Evolutionary conservation across 495 filamentous ascomycete genomes (phyloP), one percentile per base, ranked within the genome.

Genomic region (Daldinia childiae): DNA sequence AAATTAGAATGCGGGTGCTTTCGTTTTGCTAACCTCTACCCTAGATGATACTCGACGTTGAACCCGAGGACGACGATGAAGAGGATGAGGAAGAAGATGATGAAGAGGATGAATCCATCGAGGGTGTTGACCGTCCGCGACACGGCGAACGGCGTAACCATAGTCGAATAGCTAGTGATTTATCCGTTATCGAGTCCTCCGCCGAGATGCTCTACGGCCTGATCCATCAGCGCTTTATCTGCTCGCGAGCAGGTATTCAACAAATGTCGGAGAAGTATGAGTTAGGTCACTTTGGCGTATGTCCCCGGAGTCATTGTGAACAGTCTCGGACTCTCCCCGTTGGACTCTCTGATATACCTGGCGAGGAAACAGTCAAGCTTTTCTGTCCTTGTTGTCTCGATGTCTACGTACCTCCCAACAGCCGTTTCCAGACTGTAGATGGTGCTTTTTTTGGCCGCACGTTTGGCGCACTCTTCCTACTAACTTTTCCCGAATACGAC

Each of bases 191-290:
- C 65, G 96, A 99, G 82, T 94, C 91, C 74, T 97, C 94, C 0
- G 95, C 95, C 9, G 96, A 99, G 84, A 89, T 99, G 76, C 91
- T 99, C 12, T 99, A 98, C 81, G 95, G 95, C 6, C 87, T 99
- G 24, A 99, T 99, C 76, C 95, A 99, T 80, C 95, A 98, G 81
- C 92, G 95, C 27, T 99, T 96, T 79, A 98, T 99, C 82, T 98
- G 93, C 64, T 97, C 94, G n/a, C 86, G 95, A 36, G 93, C 93
- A 6, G 95, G 95, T 19, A 98, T 99, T 61, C 95, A 97, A 77
- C 94, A 97, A 78, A 99, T 99, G 95, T 92, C 93, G 30, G 96
- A 99, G 78, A 99, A 99, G 78, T 98, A 98, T 84, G 94, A 97
- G 74, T 84, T 97, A 51, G 90, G 92, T 68, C 95, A 99, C 81